Evolutionary conservation across 2,329 filamentous ascomycete species (phyloP), one percentile per base, ranked within the genome.

Genomic region (Keithomyces neogunnii): DNA sequence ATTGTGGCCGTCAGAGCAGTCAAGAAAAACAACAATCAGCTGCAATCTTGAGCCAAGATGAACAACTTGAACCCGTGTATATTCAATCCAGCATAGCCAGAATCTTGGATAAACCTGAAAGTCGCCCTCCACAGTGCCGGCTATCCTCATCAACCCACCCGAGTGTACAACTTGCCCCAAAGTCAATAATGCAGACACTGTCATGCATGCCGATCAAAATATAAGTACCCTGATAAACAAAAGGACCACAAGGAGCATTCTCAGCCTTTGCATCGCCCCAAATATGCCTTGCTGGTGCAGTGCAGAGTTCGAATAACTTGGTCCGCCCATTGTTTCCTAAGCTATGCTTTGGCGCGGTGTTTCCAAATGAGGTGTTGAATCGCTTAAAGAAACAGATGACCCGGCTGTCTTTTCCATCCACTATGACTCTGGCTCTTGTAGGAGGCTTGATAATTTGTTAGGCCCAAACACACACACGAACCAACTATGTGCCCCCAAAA

Each of bases 251-350:
- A n/a, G n/a, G n/a, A n/a, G n/a, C n/a, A n/a, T 68, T 66, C 11
- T 58, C 57, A 2, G 61, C 51, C 48, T 67, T 66, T 6, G 54
- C 63, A 45, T 66, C 63, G 9, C 66, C 63, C 65, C 63, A 67
- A 28, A 62, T 47, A 65, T 59, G 5, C 59, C 60, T 10, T 32
- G 33, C 9, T 53, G 38, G 40, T 64, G 61, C 2, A 63, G 60
- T 51, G 35, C 4, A 60, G 10, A 1, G 51, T 39, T 2, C 28
- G 5, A 31, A 49, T 32, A 8, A 63, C 45, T 38, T 62, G 57
- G 32, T 19, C 9, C 19, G 40, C 45, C 59, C 58, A 60, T 13
- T 28, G 49, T 55, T 48, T 47, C 44, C 55, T 55, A 8, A 38
- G 36, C 11, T 38, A 3, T 4, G 36, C 36, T 38, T 13, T 38